phyloP scores from a whole-genome alignment of 1,139 yeast genomes.

The Hyphopichia burtonii region DNA sequence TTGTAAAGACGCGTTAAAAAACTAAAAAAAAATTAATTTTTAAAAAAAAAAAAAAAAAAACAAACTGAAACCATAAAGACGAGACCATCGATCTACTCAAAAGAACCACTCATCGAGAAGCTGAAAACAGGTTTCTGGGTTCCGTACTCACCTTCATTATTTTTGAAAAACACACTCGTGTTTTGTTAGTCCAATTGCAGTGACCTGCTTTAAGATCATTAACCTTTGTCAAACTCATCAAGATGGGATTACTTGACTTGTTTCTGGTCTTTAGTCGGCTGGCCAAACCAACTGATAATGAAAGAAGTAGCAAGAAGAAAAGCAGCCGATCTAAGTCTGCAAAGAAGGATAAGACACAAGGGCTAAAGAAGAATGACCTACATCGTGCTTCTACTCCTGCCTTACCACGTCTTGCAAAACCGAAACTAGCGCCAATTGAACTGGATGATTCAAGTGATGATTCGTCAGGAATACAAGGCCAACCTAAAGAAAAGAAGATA shows the following conservation, averaged over 20 bases:
- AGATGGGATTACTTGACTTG: neutral
- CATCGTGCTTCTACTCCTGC: no score
- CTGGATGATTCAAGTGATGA: neutral
- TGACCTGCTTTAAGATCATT: no score
- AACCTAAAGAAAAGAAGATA: neutral
- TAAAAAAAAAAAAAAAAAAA: neutral
- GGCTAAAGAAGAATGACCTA: no score
- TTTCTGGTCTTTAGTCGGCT: neutral
- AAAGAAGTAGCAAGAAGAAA: neutral
- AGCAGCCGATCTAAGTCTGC: no score
- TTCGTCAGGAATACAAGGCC: neutral
- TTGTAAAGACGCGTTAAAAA: neutral
- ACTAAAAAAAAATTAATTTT: neutral
- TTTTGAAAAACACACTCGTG: no score
- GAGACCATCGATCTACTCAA: no score
- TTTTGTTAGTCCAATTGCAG: no score
- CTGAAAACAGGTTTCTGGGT: no score
- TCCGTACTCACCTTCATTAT: no score
- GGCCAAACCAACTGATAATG: slow-evolving; percentile 1
- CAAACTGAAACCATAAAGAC: neutral
- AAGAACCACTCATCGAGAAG: no score
- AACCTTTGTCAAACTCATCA: no score
- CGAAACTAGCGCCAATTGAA: neutral
- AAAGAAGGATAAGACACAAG: no score
- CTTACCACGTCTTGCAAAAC: neutral